Evolutionary conservation across 768 basidiomycete genomes (phyloP).

Genomic region (Baorangia bicolor): DNA sequence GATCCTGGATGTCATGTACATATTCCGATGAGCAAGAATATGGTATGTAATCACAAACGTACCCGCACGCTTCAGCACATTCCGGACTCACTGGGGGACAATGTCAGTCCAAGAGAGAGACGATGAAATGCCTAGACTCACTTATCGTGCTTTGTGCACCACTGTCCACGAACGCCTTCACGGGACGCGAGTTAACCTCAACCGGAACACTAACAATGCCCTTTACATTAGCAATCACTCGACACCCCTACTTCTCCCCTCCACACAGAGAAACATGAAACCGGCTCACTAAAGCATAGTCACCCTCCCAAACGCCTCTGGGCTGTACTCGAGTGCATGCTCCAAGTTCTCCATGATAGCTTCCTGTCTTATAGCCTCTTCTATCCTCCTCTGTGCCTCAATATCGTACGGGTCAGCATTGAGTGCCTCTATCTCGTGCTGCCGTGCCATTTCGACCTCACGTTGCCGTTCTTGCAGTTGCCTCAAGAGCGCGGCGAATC

Average conservation of each 20-base stretch:
- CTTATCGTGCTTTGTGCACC: slow-evolving; percentile 98
- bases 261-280: neutral
- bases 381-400: slow-evolving; percentile 90
- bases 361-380: slow-evolving; percentile 88
- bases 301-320: slow-evolving; percentile 91
- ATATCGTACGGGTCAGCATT: slow-evolving; percentile 90
- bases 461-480: slow-evolving; percentile 57
- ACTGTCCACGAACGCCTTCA: slow-evolving; percentile 98
- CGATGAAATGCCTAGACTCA: slow-evolving; percentile 37
- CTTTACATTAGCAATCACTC: slow-evolving; percentile 12
- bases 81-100: slow-evolving; percentile 75
- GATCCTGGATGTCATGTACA: slow-evolving; percentile 47
- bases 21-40: neutral
- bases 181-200: slow-evolving; percentile 86
- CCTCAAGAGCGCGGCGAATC: slow-evolving; percentile 72
- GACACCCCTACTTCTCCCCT: neutral
- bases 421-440: slow-evolving; percentile 63
- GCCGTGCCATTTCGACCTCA: slow-evolving; percentile 52
- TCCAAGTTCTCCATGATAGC: slow-evolving; percentile 90
- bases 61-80: slow-evolving; percentile 90
- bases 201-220: slow-evolving; percentile 64
- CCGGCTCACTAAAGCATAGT: slow-evolving; percentile 93
- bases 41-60: slow-evolving; percentile 25
- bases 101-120: neutral
- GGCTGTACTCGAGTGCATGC: slow-evolving; percentile 91